These are phyloP conservation scores for Thuidium tamariscinum DNA, from an alignment of 225 moss, liverwort and hornwort species.

Conservation along the genomic window DNA sequence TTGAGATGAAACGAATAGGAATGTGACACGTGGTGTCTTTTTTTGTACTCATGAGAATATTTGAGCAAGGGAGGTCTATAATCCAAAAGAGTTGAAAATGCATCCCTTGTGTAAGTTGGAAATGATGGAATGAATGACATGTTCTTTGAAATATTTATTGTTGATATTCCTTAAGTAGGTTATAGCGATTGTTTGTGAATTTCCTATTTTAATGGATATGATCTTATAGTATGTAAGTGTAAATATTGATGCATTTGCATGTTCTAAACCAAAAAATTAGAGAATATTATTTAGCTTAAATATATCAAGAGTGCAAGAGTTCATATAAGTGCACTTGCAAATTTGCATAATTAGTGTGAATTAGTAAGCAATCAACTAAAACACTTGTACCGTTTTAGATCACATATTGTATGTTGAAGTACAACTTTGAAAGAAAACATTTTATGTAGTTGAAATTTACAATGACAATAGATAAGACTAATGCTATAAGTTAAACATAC, in stretches of 20 bases:
- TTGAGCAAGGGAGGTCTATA: too few relatives aligned
- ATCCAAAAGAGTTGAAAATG: too few relatives aligned
- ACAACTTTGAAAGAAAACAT: not conserved
- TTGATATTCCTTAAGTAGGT: too few relatives aligned
- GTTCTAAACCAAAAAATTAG: accelerated
- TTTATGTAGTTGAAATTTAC: not conserved
- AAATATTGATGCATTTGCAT: not conserved
- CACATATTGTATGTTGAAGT: not conserved
- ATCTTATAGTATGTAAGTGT: too few relatives aligned
- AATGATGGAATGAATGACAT: too few relatives aligned
- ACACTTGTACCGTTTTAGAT: not conserved
- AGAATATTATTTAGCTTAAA: not conserved
- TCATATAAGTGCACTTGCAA: accelerated
- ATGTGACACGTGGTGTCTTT: not conserved
- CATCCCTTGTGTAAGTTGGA: too few relatives aligned
- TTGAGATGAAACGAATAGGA: not conserved
- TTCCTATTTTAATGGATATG: too few relatives aligned
- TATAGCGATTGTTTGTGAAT: too few relatives aligned
- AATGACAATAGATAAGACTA: not conserved
- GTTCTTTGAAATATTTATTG: too few relatives aligned
- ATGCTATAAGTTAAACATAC: accelerated
- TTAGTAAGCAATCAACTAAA: not conserved
- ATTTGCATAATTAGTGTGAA: not conserved
- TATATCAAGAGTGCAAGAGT: not conserved
- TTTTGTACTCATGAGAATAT: too few relatives aligned